Base-by-base conservation (phyloP, 139 green algal species). In the Chlamydomonas incerta region DNA sequence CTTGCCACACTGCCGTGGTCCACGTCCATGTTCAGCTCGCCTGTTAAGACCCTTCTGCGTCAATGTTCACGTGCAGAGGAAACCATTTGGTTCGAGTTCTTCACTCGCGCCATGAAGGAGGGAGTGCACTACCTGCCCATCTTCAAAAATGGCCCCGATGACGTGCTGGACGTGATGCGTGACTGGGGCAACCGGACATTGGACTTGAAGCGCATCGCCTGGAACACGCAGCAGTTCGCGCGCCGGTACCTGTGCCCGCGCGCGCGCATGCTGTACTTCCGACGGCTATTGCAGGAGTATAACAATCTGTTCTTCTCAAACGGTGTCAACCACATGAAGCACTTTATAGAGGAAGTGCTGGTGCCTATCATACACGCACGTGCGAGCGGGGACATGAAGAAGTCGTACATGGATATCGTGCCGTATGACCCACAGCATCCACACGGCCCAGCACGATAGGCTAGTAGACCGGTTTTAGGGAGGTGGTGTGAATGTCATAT, bases 111-210 rank as follows among this genome's bases (percentile, higher is more conserved):
- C 11, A 33, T 80, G n/a, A 46, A 47, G 50, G 29, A 41, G n/a
- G 57, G 57, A 21, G 57, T 58, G 55, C 74, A 81, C 74, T 81
- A 81, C 74, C 33, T 81, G 34, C 57, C 74, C 41, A 70, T 81
- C 23, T 35, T 81, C 57, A 81, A 81, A 34, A 28, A 26, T 26
- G 57, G 57, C 0, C 74, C 74, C 15, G 57, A 81, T 9, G 74
- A 81, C 34, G 74, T 81, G 2, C 57, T 81, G 24, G 57, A 81
- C 34, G 34, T 81, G 0, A 24, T 81, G 57, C 23, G 2, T 1
- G 2, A 57, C 4, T 81, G 31, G 29, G 13, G n/a, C 1, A 35
- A 57, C 74, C 33, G 34, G 3, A 26, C 24, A 23, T 1, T 3
- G 10, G 74, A 81, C 5, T 23, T 81, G 57, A 34, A 37, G 34